phyloP scores from a whole-genome alignment of 768 basidiomycete species.

The Pulveroboletus sp. region DNA sequence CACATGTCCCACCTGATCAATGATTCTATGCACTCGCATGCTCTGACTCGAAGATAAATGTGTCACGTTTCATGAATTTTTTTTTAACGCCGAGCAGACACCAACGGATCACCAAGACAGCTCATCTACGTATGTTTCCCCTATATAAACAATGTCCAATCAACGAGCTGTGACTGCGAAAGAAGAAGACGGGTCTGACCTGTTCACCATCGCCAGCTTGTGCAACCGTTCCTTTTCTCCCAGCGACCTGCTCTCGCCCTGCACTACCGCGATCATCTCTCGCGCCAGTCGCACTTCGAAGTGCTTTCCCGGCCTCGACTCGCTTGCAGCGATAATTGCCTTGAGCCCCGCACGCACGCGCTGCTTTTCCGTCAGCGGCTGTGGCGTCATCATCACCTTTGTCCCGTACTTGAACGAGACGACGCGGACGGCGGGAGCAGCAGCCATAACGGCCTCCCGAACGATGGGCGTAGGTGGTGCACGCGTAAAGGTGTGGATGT shows the following conservation, averaged over 20 bases:
- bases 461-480: constrained; percentile 78
- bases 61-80: not conserved
- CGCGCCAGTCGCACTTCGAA: constrained; percentile 70
- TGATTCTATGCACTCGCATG: not conserved
- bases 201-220: constrained; percentile 68
- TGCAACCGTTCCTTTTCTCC: constrained; percentile 61
- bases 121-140: constrained; percentile 20
- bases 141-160: constrained; percentile 12
- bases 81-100: not conserved
- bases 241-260: constrained; percentile 56
- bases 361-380: constrained; percentile 77
- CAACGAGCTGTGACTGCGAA: not conserved
- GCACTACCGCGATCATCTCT: constrained; percentile 70
- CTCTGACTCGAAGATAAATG: not conserved
- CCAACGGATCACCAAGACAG: not conserved
- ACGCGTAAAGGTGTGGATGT: constrained; percentile 70
- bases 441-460: constrained; percentile 60
- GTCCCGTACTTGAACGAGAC: constrained; percentile 55
- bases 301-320: constrained; percentile 50
- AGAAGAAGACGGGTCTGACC: constrained; percentile 43
- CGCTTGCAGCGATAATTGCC: constrained; percentile 66
- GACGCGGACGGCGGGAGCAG: constrained; percentile 66
- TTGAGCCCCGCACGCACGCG: constrained; percentile 62
- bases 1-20: not conserved
- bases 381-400: constrained; percentile 63